Conservation (phyloP, 1,284 basidiomycete genomes). For the Ceratobasidium sp. region DNA sequence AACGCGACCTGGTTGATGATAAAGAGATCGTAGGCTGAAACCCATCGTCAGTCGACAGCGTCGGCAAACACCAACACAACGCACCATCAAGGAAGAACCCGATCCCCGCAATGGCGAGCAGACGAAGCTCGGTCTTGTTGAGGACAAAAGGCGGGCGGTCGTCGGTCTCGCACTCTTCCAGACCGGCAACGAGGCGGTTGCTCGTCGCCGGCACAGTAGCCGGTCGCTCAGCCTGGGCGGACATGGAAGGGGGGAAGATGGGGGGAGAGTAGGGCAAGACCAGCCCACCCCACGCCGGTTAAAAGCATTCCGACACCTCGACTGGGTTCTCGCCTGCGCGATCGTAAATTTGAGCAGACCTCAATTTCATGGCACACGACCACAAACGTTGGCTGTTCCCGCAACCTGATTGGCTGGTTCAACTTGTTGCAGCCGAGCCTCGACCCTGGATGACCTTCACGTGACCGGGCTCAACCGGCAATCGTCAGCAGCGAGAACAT, state of each 20-base stretch:
- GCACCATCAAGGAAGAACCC: constrained; percentile 76
- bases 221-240: constrained; percentile 1
- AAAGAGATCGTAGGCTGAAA: constrained; percentile 76
- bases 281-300: neutral
- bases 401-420: constrained; percentile 31
- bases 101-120: constrained; percentile 69
- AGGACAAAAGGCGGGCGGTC: constrained; percentile 62
- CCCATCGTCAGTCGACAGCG: constrained; percentile 14
- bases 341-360: constrained; percentile 19
- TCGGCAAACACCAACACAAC: constrained; percentile 48
- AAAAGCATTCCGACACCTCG: neutral
- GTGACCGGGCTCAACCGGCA: constrained; percentile 3
- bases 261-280: constrained; percentile 1
- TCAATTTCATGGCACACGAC: constrained; percentile 42
- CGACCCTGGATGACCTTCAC: neutral
- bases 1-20: constrained; percentile 81
- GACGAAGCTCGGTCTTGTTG: constrained; percentile 63
- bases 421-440: constrained; percentile 1
- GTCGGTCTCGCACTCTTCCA: constrained; percentile 52
- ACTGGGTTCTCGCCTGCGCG: constrained; percentile 22
- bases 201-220: neutral
- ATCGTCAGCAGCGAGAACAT: too few species aligned
- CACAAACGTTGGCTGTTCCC: constrained; percentile 21
- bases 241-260: constrained; percentile 5
- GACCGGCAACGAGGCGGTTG: constrained; percentile 45